These are phyloP conservation scores for Medicago ruthenica DNA, from an alignment of 306 rosid species.

Conservation along the genomic window DNA sequence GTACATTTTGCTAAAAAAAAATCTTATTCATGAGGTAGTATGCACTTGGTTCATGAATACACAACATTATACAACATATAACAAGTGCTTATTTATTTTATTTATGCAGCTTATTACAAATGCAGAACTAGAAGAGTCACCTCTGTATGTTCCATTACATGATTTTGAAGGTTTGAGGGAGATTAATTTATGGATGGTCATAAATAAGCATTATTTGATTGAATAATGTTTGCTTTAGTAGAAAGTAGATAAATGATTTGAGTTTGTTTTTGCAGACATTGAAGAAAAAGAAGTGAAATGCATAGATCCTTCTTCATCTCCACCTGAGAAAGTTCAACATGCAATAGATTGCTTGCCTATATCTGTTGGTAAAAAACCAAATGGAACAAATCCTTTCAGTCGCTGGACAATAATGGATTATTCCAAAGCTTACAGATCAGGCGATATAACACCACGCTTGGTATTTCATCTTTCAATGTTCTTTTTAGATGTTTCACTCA, in stretches of 20 bases:
- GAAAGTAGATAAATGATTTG: constrained; percentile 24
- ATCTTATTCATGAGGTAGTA: constrained; percentile 74
- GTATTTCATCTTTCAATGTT: constrained; percentile 51
- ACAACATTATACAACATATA: neutral
- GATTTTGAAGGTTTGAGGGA: constrained; percentile 63
- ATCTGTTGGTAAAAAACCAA: constrained; percentile 35
- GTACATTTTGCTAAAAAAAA: constrained; percentile 69
- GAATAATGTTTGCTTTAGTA: neutral
- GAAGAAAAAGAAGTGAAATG: constrained; percentile 64
- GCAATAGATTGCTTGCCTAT: constrained; percentile 66
- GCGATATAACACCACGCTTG: constrained; percentile 67
- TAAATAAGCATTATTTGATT: constrained; percentile 4
- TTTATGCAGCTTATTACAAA: constrained; percentile 73
- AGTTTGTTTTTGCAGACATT: constrained; percentile 49
- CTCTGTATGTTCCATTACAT: constrained; percentile 76
- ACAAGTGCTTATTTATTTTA: neutral
- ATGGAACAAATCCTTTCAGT: constrained; percentile 44
- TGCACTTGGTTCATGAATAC: neutral
- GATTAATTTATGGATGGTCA: neutral
- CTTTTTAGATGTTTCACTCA: constrained; percentile 11
- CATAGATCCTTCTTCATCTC: constrained; percentile 58
- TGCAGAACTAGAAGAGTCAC: constrained; percentile 77
- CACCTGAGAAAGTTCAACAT: constrained; percentile 64
- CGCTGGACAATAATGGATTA: constrained; percentile 84
- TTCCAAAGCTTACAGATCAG: constrained; percentile 70